phyloP scores from a whole-genome alignment of 805 yeast species.

The Metschnikowia cubensis region DNA sequence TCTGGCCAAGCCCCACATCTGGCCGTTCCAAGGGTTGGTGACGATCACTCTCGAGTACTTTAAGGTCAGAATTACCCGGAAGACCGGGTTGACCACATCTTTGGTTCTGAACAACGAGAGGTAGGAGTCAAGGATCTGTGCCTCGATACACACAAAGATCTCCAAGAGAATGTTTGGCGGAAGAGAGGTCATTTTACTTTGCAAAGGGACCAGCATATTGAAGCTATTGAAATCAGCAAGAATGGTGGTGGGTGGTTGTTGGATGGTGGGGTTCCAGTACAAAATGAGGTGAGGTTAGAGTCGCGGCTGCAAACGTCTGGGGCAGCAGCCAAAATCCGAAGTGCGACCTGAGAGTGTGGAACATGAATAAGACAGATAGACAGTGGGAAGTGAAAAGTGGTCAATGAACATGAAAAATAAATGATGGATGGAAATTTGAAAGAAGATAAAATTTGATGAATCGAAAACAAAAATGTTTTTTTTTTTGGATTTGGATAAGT shows the following conservation, averaged over 20 bases:
- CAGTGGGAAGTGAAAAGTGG: too few relatives aligned
- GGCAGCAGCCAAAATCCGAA: background rate
- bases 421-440: too few relatives aligned
- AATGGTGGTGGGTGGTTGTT: background rate
- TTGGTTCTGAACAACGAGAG: background rate
- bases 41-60: slow-evolving; percentile 5
- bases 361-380: too few relatives aligned
- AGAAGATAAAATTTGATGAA: background rate
- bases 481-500: too few relatives aligned
- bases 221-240: slow-evolving; percentile 2
- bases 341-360: background rate
- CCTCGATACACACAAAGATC: slow-evolving; percentile 2
- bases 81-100: background rate
- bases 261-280: background rate
- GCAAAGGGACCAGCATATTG: slow-evolving; percentile 1
- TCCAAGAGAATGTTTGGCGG: slow-evolving; percentile 2
- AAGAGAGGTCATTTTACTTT: background rate
- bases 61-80: slow-evolving; percentile 6
- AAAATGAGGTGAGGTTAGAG: background rate
- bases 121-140: background rate
- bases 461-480: too few relatives aligned
- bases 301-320: slow-evolving; percentile 4
- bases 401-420: background rate
- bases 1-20: slow-evolving; percentile 4
- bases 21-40: slow-evolving; percentile 8